Evolutionary conservation across 768 basidiomycete genomes (phyloP).

Genomic region (Termitomyces sp.): DNA sequence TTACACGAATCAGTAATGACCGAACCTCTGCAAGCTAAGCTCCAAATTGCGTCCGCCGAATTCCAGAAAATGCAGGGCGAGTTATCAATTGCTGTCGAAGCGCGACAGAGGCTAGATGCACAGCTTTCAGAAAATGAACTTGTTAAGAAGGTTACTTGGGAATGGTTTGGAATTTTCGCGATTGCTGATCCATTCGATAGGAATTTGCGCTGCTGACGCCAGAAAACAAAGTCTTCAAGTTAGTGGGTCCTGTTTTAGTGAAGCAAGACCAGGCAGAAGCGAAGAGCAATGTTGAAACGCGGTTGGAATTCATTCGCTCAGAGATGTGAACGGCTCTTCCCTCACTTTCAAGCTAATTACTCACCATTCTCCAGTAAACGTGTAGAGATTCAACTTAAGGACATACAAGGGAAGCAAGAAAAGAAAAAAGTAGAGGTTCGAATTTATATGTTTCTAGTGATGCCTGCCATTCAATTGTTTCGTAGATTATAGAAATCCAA

Average conservation of each 20-base stretch:
- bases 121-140: constrained; percentile 89
- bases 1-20: constrained; percentile 6
- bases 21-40: constrained; percentile 46
- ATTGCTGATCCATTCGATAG: constrained; percentile 34
- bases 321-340: constrained; percentile 66
- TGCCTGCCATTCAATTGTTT: constrained; percentile 10
- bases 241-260: constrained; percentile 86
- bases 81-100: constrained; percentile 69
- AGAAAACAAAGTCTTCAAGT: constrained; percentile 84
- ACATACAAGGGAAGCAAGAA: constrained; percentile 71
- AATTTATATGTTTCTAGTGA: constrained; percentile 10
- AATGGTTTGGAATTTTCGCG: background rate
- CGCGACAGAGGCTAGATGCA: constrained; percentile 82
- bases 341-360: background rate
- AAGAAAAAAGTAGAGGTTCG: constrained; percentile 80
- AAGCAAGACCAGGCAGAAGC: constrained; percentile 88
- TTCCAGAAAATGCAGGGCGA: constrained; percentile 83
- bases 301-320: constrained; percentile 81
- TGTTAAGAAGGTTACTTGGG: constrained; percentile 70
- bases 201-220: constrained; percentile 76
- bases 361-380: constrained; percentile 46
- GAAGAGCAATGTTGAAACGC: constrained; percentile 82
- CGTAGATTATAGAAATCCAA: constrained; percentile 67
- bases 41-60: constrained; percentile 68
- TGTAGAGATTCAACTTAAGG: constrained; percentile 78